Percentiles rank a stretch among this genome's conserved stretches.
Conservation (phyloP, 176 grass and related monocot species). For the Cenchrus americanus region DNA sequence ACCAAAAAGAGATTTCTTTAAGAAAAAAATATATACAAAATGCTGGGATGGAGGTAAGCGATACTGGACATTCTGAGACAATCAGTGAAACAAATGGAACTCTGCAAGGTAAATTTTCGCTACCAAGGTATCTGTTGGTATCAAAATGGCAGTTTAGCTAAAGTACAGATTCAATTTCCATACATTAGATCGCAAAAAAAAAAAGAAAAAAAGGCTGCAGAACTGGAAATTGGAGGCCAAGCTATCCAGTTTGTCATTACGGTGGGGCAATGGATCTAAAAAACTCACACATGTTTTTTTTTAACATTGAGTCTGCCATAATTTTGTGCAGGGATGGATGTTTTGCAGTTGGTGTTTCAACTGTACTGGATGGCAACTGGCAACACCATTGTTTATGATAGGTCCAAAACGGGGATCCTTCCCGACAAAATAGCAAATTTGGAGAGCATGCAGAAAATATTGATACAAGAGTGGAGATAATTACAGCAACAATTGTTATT, state of each 20-base stretch:
- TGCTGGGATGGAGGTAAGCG: neutral
- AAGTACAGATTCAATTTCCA: constrained; percentile 16
- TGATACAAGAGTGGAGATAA: neutral
- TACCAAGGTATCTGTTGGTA: neutral
- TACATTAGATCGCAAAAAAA: neutral
- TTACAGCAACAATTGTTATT: neutral
- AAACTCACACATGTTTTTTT: neutral
- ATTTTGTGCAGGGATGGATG: neutral
- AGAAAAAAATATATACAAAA: neutral
- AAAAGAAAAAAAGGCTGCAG: neutral
- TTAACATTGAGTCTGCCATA: neutral
- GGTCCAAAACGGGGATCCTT: neutral
- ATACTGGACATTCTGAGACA: neutral
- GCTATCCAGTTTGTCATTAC: neutral
- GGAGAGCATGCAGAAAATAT: neutral
- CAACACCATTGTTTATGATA: neutral
- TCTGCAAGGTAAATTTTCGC: neutral
- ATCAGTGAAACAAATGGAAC: constrained; percentile 6
- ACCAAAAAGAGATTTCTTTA: neutral
- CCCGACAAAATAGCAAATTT: neutral
- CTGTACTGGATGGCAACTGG: neutral
- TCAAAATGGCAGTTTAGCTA: neutral
- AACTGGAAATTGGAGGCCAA: constrained; percentile 8
- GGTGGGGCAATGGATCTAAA: neutral
- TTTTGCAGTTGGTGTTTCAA: neutral